These are phyloP conservation scores for Sisymbrium altissimum DNA, from an alignment of 345 rosid species.

Conservation along the genomic window DNA sequence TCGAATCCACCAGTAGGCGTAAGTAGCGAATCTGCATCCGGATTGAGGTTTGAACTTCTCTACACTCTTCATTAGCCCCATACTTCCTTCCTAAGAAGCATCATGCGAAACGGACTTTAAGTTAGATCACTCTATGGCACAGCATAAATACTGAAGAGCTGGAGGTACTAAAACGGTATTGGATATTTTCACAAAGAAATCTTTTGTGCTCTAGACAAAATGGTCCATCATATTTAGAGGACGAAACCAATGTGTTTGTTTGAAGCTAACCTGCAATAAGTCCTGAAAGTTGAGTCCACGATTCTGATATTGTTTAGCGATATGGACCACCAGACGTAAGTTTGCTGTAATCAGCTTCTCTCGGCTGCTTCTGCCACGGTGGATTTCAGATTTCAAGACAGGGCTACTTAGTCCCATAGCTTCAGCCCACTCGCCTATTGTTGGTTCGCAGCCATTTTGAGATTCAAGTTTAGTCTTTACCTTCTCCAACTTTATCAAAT, in stretches of 20 bases:
- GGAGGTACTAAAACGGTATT: background rate
- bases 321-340: slow-evolving; percentile 77
- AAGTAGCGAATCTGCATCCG: slow-evolving; percentile 80
- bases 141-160: background rate
- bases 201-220: background rate
- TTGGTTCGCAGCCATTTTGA: slow-evolving; percentile 74
- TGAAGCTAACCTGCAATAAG: slow-evolving; percentile 63
- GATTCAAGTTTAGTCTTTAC: slow-evolving; percentile 62
- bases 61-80: slow-evolving; percentile 87
- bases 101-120: background rate
- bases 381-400: slow-evolving; percentile 62
- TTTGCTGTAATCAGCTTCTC: slow-evolving; percentile 72
- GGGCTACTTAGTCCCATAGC: slow-evolving; percentile 54
- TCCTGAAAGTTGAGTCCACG: slow-evolving; percentile 84
- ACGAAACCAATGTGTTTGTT: background rate
- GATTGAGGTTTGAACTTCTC: slow-evolving; percentile 82
- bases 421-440: slow-evolving; percentile 75
- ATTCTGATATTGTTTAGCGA: slow-evolving; percentile 75
- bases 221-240: background rate
- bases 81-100: slow-evolving; percentile 64
- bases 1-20: slow-evolving; percentile 95
- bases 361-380: slow-evolving; percentile 54
- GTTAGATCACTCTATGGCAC: background rate
- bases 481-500: slow-evolving; percentile 53
- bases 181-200: background rate